These are phyloP conservation scores for Russula earlei DNA, from an alignment of 768 basidiomycete species.

Conservation along the genomic window DNA sequence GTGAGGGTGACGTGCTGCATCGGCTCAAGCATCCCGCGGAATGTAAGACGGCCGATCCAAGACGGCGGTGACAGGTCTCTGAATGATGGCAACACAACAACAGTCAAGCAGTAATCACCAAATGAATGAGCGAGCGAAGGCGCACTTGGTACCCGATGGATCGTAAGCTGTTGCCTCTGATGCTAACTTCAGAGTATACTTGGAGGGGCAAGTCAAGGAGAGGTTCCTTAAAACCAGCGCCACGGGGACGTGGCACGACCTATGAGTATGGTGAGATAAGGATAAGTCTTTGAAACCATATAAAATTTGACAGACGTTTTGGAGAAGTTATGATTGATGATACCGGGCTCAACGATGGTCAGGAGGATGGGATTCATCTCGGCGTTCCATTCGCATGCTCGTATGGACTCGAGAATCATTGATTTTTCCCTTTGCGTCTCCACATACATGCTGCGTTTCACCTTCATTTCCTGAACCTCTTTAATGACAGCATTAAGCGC, in stretches of 20 bases:
- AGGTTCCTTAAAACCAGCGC: slow-evolving; percentile 58
- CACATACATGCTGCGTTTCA: slow-evolving; percentile 80
- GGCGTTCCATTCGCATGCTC: slow-evolving; percentile 62
- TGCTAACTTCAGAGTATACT: slow-evolving; percentile 46
- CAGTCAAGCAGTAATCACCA: not conserved
- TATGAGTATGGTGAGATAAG: slow-evolving; percentile 24
- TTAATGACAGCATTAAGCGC: slow-evolving; percentile 52
- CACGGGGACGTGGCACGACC: slow-evolving; percentile 46
- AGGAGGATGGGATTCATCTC: slow-evolving; percentile 65
- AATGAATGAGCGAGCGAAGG: not conserved
- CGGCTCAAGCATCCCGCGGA: slow-evolving; percentile 50
- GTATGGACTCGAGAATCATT: slow-evolving; percentile 58
- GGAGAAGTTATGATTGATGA: slow-evolving; percentile 54
- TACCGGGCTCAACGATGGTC: slow-evolving; percentile 35
- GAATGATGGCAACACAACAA: not conserved
- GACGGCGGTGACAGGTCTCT: slow-evolving; percentile 41
- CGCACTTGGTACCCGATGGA: slow-evolving; percentile 21
- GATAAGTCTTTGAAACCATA: not conserved
- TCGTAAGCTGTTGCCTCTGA: slow-evolving; percentile 20
- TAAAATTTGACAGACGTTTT: slow-evolving; percentile 40
- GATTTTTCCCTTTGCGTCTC: slow-evolving; percentile 72
- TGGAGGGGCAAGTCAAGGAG: slow-evolving; percentile 53
- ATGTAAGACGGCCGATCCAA: slow-evolving; percentile 60
- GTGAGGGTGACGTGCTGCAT: slow-evolving; percentile 34
- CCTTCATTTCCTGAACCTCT: slow-evolving; percentile 50